These are phyloP conservation scores for Exophiala sp. DNA, from an alignment of 2,329 filamentous ascomycete genomes.

Conservation along the genomic window DNA sequence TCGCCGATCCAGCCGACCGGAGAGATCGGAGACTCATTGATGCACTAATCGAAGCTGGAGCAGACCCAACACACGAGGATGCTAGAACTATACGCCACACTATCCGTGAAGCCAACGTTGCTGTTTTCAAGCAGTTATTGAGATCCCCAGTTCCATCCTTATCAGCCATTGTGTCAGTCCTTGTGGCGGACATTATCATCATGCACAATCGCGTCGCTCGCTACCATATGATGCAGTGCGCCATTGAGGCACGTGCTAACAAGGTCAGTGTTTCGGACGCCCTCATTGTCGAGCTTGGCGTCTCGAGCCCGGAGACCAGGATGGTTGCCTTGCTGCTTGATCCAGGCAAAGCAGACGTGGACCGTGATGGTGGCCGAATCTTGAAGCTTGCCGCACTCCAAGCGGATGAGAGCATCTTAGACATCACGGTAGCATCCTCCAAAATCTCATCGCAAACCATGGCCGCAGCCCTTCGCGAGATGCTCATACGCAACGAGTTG, in stretches of 20 bases:
- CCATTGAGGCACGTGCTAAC: constrained; percentile 1
- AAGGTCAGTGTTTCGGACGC: constrained; percentile 1
- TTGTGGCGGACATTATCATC: not conserved
- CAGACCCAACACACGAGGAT: constrained; percentile 2
- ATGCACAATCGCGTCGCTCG: not conserved
- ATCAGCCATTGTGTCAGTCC: not conserved
- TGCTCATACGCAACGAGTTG: not conserved
- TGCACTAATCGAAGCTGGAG: constrained; percentile 6
- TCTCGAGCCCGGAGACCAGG: not conserved
- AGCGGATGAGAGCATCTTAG: not conserved
- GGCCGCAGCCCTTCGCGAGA: not conserved
- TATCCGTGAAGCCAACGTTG: not conserved
- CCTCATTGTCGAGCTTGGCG: not conserved
- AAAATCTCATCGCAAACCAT: constrained; percentile 2
- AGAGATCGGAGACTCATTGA: constrained; percentile 1
- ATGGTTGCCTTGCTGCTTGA: constrained; percentile 1
- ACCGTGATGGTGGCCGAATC: not conserved
- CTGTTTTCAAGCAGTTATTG: not conserved
- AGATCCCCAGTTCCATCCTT: not conserved
- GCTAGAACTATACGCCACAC: constrained; percentile 2
- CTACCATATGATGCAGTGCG: constrained; percentile 3
- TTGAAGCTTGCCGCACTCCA: constrained; percentile 3
- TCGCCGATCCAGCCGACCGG: not conserved
- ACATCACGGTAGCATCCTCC: not conserved
- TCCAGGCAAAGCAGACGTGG: constrained; percentile 1